These are phyloP conservation scores for Leishmania martiniquensis DNA, from an alignment of 208 protist species.

Conservation along the genomic window DNA sequence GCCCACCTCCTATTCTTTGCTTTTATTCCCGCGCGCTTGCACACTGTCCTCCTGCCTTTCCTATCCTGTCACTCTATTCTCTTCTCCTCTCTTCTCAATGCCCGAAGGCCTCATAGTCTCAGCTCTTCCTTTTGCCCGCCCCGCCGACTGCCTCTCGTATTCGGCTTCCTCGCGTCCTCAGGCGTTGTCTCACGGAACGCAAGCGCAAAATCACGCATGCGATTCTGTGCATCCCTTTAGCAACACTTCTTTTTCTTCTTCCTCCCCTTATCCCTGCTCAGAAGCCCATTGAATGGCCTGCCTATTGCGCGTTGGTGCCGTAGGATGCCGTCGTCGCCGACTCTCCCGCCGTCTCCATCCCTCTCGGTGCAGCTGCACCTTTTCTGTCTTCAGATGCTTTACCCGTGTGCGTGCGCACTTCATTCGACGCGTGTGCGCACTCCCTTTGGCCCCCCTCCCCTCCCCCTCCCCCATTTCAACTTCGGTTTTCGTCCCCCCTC, in stretches of 20 bases:
- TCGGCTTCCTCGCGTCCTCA: neutral
- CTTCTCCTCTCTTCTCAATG: too few relatives aligned
- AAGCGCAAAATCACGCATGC: neutral
- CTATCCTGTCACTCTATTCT: too few relatives aligned
- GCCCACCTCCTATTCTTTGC: too few relatives aligned
- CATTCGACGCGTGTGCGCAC: neutral
- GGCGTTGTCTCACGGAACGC: neutral
- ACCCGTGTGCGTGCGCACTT: neutral
- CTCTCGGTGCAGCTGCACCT: neutral
- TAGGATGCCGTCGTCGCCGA: neutral
- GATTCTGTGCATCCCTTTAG: neutral
- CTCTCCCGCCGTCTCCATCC: neutral
- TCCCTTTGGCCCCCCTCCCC: neutral
- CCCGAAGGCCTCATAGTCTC: too few relatives aligned
- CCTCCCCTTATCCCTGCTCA: neutral
- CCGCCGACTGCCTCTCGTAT: too few relatives aligned
- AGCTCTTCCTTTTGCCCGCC: too few relatives aligned
- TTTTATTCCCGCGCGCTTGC: too few relatives aligned
- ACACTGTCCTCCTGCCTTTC: too few relatives aligned
- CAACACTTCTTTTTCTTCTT: neutral
- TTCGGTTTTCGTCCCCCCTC: neutral
- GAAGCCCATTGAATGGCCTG: neutral
- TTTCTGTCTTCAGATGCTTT: neutral
- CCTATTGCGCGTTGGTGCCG: neutral
- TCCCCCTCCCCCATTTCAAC: neutral